Conservation (phyloP, 176 grass and related monocot species). For the Typha latifolia region DNA sequence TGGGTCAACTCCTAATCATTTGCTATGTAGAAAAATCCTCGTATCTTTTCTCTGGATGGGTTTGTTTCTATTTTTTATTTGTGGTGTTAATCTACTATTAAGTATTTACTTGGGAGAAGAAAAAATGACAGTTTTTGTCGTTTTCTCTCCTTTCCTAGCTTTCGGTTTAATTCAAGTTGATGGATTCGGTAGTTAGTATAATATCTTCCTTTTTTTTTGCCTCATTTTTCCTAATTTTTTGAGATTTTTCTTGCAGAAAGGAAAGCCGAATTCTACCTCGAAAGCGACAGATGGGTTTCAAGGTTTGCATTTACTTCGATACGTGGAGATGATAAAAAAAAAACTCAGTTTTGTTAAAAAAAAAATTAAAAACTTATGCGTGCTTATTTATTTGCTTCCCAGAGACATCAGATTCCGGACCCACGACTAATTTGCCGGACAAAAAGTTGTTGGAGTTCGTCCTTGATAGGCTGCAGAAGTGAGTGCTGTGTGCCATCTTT, state of each 20-base stretch:
- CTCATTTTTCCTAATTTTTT: constrained; percentile 5
- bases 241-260: constrained; percentile 28
- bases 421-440: constrained; percentile 88
- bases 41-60: constrained; percentile 4
- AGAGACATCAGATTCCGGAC: constrained; percentile 69
- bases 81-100: constrained; percentile 15
- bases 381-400: neutral
- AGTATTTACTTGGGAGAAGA: constrained; percentile 3
- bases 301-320: constrained; percentile 32
- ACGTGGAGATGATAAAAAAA: neutral
- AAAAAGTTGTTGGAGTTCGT: constrained; percentile 91
- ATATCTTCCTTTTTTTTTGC: constrained; percentile 29
- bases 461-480: constrained; percentile 96
- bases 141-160: constrained; percentile 29
- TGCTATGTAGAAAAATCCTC: constrained; percentile 27
- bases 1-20: constrained; percentile 46
- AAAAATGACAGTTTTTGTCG: constrained; percentile 38
- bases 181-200: constrained; percentile 1
- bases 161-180: neutral
- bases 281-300: constrained; percentile 73
- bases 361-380: no score
- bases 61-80: constrained; percentile 29
- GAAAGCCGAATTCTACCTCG: constrained; percentile 37
- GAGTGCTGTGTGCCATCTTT: constrained; percentile 33
- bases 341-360: neutral